phyloP scores from a whole-genome alignment of 2,329 filamentous ascomycete species.

The Spiromastix sp. region DNA sequence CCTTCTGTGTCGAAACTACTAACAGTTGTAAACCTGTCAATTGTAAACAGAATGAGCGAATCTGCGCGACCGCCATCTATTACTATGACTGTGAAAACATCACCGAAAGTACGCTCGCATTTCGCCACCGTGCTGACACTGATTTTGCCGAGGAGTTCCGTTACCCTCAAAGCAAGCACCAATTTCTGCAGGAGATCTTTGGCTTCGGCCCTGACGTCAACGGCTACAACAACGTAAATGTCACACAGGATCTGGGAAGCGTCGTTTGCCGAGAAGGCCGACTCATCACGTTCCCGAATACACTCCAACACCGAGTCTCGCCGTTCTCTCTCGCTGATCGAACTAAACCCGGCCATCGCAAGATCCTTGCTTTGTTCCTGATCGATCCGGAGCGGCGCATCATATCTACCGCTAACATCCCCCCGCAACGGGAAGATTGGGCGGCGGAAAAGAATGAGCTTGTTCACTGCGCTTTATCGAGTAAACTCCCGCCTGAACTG shows the following conservation, averaged over 20 bases:
- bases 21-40: neutral
- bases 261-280: conserved; percentile 10
- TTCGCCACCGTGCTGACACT: conserved; percentile 38
- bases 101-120: conserved; percentile 40
- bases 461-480: neutral
- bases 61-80: conserved; percentile 53
- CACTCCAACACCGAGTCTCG: conserved; percentile 7
- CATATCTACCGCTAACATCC: conserved; percentile 10
- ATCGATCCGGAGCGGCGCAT: conserved; percentile 9
- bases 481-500: conserved; percentile 6
- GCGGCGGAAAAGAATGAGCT: conserved; percentile 5
- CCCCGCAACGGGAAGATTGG: conserved; percentile 8
- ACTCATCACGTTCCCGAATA: conserved; percentile 12
- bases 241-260: conserved; percentile 10
- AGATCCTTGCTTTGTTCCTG: conserved; percentile 10
- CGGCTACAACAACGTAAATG: too few relatives aligned
- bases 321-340: conserved; percentile 7
- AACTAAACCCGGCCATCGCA: conserved; percentile 9
- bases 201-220: conserved; percentile 5
- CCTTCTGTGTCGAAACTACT: neutral
- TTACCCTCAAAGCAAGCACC: conserved; percentile 15
- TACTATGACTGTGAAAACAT: conserved; percentile 54
- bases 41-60: conserved; percentile 47
- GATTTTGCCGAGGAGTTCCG: conserved; percentile 20
- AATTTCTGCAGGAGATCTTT: conserved; percentile 7